Evolutionary conservation across 2,329 filamentous ascomycete species (phyloP).

Genomic region (Aspergillus calidoustus): DNA sequence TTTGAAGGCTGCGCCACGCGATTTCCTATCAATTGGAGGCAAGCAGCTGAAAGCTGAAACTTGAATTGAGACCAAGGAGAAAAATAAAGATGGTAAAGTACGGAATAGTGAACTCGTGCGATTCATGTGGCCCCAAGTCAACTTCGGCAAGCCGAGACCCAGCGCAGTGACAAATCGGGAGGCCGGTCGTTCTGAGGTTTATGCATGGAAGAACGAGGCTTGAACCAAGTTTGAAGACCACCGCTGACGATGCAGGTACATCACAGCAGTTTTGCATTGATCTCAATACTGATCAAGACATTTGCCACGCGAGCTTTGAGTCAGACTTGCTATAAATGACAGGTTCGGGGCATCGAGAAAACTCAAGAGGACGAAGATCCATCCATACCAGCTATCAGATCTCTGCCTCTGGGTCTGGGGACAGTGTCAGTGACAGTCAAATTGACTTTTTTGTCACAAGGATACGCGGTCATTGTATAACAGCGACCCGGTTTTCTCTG

Average conservation of each 20-base stretch:
- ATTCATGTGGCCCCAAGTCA: background rate
- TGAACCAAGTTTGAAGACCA: background rate
- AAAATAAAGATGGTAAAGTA: background rate
- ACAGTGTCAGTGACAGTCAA: background rate
- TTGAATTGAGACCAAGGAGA: background rate
- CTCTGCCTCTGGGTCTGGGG: background rate
- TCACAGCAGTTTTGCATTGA: background rate
- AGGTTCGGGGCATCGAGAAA: background rate
- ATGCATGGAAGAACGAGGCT: background rate
- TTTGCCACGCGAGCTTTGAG: background rate
- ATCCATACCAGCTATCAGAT: background rate
- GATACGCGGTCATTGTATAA: constrained; percentile 19
- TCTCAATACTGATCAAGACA: background rate
- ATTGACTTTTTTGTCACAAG: constrained; percentile 1
- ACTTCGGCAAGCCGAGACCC: constrained; percentile 10
- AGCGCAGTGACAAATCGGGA: constrained; percentile 4
- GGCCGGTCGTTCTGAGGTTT: background rate
- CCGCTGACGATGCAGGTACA: constrained; percentile 9
- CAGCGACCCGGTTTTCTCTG: background rate
- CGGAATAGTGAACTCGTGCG: background rate
- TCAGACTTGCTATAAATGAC: background rate
- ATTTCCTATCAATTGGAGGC: no score
- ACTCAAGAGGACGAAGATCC: background rate
- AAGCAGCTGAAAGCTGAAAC: background rate
- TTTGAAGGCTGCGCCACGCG: no score